Base-by-base conservation (phyloP, 2,329 filamentous ascomycete genomes). In the Aspergillus amoenus region DNA sequence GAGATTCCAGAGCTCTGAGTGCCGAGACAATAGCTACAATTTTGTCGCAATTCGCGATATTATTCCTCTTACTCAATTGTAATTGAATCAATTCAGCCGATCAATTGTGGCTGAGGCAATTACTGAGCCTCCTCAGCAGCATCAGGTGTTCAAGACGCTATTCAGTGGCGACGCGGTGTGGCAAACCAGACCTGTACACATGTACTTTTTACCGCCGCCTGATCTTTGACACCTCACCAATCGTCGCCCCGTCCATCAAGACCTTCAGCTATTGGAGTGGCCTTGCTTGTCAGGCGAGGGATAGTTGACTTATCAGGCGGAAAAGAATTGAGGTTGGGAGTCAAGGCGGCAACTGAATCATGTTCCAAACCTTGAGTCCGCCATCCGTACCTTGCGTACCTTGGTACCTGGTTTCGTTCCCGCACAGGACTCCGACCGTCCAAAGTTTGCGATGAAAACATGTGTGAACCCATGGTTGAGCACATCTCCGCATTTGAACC, bases 111-210 rank as follows among this genome's bases (percentile, higher is more conserved):
- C 53, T 50, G 53, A 49, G 9, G 17, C 12, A 13, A n/a, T 21
- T 8, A 32, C 17, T 50, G 24, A 43, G 52, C 37, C 34, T 24
- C 44, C 27, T 53, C 27, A 42, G 40, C 8, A 53, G 43, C 43
- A 32, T 8, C 8, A 47, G 9, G n/a, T 9, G 4, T 21, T 21
- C 21, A 4, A 21, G 21, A 21, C 18, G 18, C 41, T 22, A 27
- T 18, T 21, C 18, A 27, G 46, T 41, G 24, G 27, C 30, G 41
- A 46, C 27, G 37, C 18, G 27, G 46, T 18, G 53, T 50, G 53
- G 53, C 53, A 47, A 56, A 46, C 46, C 8, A 32, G 5, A 45
- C 30, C 22, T 2, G 34, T 22, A 42, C 54, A 56, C 53, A 51
- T 56, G 46, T 51, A 51, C 54, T 46, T 40, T 56, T 46, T 30